These are phyloP conservation scores for Backusella luteola DNA, from an alignment of 192 early-diverging fungal species.

Conservation along the genomic window DNA sequence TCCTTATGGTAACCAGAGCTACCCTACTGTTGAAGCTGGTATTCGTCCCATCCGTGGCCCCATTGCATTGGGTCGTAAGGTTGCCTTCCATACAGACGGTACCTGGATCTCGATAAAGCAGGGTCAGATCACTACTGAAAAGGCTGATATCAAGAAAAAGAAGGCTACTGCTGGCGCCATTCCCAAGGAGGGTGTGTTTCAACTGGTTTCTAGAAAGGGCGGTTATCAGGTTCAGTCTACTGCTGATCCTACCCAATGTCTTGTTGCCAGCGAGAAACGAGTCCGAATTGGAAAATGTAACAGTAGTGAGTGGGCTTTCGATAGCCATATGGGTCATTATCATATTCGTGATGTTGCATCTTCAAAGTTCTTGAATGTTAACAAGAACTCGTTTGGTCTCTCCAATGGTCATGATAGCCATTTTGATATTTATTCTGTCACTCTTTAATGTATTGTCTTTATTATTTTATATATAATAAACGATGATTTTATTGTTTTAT, in stretches of 20 bases:
- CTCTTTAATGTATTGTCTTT: background rate
- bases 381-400: background rate
- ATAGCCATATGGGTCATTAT: background rate
- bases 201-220: background rate
- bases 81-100: background rate
- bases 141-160: background rate
- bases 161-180: background rate
- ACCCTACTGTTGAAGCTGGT: background rate
- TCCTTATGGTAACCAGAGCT: conserved; percentile 18
- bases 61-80: background rate
- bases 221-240: background rate
- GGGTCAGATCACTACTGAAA: background rate
- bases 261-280: background rate
- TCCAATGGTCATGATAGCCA: background rate
- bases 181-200: background rate
- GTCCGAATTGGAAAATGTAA: background rate
- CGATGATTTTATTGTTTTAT: too few species aligned
- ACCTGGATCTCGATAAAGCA: background rate
- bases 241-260: background rate
- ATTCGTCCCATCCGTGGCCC: background rate
- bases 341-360: background rate
- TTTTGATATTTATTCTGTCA: background rate
- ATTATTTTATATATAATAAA: too few species aligned
- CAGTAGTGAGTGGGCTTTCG: background rate
- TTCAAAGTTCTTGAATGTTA: background rate